A percentile compares a stretch with the other conserved stretches of the same genome.
Evolutionary conservation across 331 rosid species (phyloP).

Genomic region (Pyracantha coccinea): DNA sequence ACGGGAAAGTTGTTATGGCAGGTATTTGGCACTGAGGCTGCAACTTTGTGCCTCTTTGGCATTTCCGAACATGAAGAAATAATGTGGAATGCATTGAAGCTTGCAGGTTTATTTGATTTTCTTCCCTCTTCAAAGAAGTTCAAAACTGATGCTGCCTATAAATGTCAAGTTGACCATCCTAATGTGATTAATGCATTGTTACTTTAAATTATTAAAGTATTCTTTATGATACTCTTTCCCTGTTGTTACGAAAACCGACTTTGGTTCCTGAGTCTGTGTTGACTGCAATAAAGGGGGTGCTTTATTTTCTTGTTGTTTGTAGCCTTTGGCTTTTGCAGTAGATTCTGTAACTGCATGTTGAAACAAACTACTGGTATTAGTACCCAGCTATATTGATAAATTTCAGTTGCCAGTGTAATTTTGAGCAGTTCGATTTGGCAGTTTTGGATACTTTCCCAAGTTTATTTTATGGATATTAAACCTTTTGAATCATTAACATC

Average conservation of each 20-base stretch:
- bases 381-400: background rate
- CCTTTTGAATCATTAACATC: constrained; percentile 6
- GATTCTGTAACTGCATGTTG: background rate
- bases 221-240: background rate
- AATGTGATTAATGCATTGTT: background rate
- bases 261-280: background rate
- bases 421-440: background rate
- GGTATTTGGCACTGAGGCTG: constrained; percentile 73
- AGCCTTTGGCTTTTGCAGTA: background rate
- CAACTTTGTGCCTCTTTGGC: constrained; percentile 75
- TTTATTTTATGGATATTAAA: constrained; percentile 2
- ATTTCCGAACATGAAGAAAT: constrained; percentile 79
- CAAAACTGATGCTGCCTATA: constrained; percentile 4
- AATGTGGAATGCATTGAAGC: constrained; percentile 80
- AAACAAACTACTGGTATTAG: constrained; percentile 7
- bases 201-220: background rate
- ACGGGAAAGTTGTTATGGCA: constrained; percentile 91
- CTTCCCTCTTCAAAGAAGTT: background rate
- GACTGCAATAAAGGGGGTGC: background rate
- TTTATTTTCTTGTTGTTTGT: background rate
- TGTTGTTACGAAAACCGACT: background rate
- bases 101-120: constrained; percentile 50
- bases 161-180: constrained; percentile 1
- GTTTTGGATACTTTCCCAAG: background rate
- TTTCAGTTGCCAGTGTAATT: background rate